Percentiles rank a stretch among this genome's conserved stretches.
Evolutionary conservation across 2,329 filamentous ascomycete species (phyloP).

Genomic region (Dothiorella sarmentorum): DNA sequence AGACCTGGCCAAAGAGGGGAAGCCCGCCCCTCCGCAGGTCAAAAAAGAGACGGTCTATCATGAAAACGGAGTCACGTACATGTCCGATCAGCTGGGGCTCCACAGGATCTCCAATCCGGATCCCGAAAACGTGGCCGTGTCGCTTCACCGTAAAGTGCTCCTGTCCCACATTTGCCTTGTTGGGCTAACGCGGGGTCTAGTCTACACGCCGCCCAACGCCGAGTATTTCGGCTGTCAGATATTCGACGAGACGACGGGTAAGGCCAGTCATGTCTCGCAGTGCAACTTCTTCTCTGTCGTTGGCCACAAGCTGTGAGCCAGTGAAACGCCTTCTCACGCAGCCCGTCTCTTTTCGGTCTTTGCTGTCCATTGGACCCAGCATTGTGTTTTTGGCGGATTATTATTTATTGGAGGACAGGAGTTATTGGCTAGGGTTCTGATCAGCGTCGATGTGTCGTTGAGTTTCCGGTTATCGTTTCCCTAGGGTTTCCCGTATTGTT

Average conservation of each 20-base stretch:
- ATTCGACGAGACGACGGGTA: slow-evolving; percentile 74
- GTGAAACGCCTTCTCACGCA: not conserved
- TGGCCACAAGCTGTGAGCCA: slow-evolving; percentile 32
- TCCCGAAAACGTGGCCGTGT: slow-evolving; percentile 70
- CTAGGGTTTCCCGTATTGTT: not conserved
- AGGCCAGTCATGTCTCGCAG: slow-evolving; percentile 66
- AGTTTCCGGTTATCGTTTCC: not conserved
- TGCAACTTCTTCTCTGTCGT: slow-evolving; percentile 67
- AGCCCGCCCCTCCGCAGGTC: slow-evolving; percentile 55
- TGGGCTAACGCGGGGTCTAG: slow-evolving; percentile 29
- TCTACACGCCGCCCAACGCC: slow-evolving; percentile 88
- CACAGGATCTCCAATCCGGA: slow-evolving; percentile 78
- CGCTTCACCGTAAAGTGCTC: slow-evolving; percentile 64
- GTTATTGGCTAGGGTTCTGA: not conserved
- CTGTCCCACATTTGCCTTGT: not conserved
- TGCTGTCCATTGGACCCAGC: not conserved
- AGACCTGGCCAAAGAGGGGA: slow-evolving; percentile 43
- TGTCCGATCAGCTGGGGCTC: slow-evolving; percentile 82
- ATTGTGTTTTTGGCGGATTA: not conserved
- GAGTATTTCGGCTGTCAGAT: slow-evolving; percentile 77
- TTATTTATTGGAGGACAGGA: slow-evolving; percentile 1
- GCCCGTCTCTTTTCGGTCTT: not conserved
- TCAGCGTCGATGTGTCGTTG: slow-evolving; percentile 2
- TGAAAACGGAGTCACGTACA: slow-evolving; percentile 78
- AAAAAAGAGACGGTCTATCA: slow-evolving; percentile 66